Evolutionary conservation across 176 grass and related monocot genomes (phyloP).

Genomic region (Echinochloa phyllopogon): DNA sequence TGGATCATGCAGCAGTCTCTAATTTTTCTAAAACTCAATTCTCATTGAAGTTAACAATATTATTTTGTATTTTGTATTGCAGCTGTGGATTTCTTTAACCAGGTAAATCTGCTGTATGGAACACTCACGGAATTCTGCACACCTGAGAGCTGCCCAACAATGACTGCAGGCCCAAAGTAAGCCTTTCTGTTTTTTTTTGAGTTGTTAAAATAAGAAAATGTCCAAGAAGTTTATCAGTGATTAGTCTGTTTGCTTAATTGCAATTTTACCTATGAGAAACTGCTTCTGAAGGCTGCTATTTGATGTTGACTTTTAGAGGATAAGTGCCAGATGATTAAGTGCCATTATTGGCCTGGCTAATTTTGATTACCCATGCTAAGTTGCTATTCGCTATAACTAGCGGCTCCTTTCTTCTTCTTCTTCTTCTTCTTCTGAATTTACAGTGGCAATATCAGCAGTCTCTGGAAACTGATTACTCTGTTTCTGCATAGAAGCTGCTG

Average conservation of each 20-base stretch:
- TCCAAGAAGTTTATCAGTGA: neutral
- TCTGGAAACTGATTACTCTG: neutral
- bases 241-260: neutral
- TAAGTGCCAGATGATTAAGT: neutral
- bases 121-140: conserved; percentile 97
- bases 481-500: conserved; percentile 24
- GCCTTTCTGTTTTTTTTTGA: conserved; percentile 21
- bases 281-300: neutral
- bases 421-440: neutral
- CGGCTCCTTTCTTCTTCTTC: neutral
- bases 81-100: conserved; percentile 53
- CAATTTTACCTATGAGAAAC: neutral
- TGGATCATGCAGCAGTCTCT: neutral
- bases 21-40: conserved; percentile 3
- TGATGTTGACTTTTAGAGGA: neutral
- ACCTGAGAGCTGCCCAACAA: conserved; percentile 89
- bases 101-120: conserved; percentile 96
- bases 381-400: neutral
- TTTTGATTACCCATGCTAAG: conserved; percentile 1
- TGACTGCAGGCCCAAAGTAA: conserved; percentile 98
- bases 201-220: neutral
- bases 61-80: too few relatives aligned
- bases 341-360: neutral
- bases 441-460: neutral
- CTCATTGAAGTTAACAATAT: conserved; percentile 42